These are phyloP conservation scores for Mitragyna speciosa DNA, from an alignment of 257 asterid genomes.

Conservation along the genomic window DNA sequence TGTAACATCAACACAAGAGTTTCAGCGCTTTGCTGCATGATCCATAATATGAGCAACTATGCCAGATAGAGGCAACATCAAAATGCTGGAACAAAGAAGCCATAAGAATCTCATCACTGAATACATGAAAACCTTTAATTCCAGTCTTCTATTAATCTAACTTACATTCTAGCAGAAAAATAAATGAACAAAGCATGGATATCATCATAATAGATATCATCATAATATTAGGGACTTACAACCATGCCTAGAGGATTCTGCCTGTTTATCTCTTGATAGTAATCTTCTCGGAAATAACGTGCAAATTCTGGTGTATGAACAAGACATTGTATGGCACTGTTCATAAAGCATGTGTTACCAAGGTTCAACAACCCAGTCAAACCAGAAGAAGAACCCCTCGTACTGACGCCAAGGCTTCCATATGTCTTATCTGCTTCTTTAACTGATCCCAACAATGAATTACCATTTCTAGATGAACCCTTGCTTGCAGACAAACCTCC, in stretches of 20 bases:
- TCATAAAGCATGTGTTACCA: slow-evolving; percentile 99
- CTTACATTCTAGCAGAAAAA: neutral
- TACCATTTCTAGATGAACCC: slow-evolving; percentile 76
- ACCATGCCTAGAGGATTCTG: slow-evolving; percentile 99
- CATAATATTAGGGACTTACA: slow-evolving; percentile 59
- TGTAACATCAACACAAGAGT: neutral
- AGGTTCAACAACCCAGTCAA: slow-evolving; percentile 93
- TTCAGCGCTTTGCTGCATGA: neutral
- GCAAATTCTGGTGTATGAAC: slow-evolving; percentile 98
- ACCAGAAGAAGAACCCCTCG: slow-evolving; percentile 92
- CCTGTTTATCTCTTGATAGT: slow-evolving; percentile 91
- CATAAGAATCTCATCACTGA: neutral
- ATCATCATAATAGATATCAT: neutral
- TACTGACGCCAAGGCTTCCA: slow-evolving; percentile 79
- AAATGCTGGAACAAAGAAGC: neutral
- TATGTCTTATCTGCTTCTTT: slow-evolving; percentile 56
- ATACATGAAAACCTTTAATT: neutral
- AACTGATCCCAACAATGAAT: slow-evolving; percentile 35
- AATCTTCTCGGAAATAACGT: slow-evolving; percentile 90
- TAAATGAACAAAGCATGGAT: neutral
- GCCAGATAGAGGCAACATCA: neutral
- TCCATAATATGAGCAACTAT: neutral
- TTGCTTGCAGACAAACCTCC: slow-evolving; percentile 69
- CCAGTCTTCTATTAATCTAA: neutral
- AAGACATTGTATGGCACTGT: slow-evolving; percentile 97